These are phyloP conservation scores for Pilatotrama ljubarskyi DNA, from an alignment of 768 basidiomycete genomes.

Conservation along the genomic window DNA sequence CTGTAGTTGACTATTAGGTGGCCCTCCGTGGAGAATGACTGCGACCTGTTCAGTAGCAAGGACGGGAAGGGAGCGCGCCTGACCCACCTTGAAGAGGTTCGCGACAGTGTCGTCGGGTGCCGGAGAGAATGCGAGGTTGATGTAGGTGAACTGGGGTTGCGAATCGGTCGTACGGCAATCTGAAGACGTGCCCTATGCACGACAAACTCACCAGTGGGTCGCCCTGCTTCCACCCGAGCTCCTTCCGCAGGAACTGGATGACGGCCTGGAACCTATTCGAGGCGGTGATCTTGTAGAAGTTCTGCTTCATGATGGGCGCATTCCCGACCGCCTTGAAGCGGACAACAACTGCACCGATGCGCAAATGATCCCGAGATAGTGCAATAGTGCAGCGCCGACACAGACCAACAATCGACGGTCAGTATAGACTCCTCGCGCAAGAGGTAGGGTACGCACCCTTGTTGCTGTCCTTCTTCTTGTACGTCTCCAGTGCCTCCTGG, in stretches of 20 bases:
- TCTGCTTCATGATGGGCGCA: conserved; percentile 98
- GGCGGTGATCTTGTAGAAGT: conserved; percentile 96
- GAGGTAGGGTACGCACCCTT: conserved; percentile 55
- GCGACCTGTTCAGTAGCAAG: not conserved
- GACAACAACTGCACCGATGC: conserved; percentile 71
- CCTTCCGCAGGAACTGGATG: conserved; percentile 87
- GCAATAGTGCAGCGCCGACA: not conserved
- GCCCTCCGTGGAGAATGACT: conserved; percentile 64
- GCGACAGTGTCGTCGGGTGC: conserved; percentile 76
- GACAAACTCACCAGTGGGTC: conserved; percentile 72
- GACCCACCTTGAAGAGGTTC: conserved; percentile 62
- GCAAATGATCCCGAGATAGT: not conserved
- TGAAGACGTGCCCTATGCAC: too few relatives aligned
- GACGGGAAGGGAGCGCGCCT: not conserved
- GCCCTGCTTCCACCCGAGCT: conserved; percentile 81
- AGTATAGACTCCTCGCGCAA: not conserved
- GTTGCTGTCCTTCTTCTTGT: conserved; percentile 81
- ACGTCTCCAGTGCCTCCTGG: conserved; percentile 74
- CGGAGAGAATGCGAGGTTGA: conserved; percentile 76
- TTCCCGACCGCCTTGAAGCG: conserved; percentile 98
- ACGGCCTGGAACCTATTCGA: conserved; percentile 94
- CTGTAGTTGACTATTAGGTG: conserved; percentile 71
- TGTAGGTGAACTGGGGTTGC: conserved; percentile 63
- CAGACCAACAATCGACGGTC: not conserved
- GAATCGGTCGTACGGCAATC: not conserved